Percentiles rank a stretch among this genome's conserved stretches.
Evolutionary conservation across 768 basidiomycete species (phyloP).

Genomic region (Neoboletus brunneissimus): DNA sequence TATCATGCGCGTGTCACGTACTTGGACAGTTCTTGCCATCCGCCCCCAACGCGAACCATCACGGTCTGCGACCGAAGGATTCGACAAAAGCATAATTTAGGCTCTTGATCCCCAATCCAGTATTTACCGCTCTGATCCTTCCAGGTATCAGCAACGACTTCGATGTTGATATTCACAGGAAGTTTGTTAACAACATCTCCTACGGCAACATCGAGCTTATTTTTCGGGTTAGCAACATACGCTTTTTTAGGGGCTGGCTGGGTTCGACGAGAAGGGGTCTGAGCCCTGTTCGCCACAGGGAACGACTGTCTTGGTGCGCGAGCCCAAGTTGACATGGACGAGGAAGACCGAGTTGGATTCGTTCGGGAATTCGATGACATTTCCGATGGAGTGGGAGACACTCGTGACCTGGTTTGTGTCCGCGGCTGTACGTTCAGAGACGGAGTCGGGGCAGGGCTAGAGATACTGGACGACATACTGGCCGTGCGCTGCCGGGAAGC

Average conservation of each 20-base stretch:
- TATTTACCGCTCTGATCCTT: constrained; percentile 92
- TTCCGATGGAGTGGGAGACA: constrained; percentile 66
- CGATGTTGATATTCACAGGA: constrained; percentile 78
- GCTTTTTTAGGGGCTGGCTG: constrained; percentile 49
- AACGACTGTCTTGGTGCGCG: constrained; percentile 67
- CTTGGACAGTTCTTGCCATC: constrained; percentile 92
- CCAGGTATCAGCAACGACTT: constrained; percentile 82
- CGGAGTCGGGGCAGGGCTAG: constrained; percentile 32
- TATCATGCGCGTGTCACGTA: constrained; percentile 37
- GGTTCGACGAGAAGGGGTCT: constrained; percentile 47
- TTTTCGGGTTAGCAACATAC: constrained; percentile 87
- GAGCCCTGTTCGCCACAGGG: constrained; percentile 39
- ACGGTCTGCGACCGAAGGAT: constrained; percentile 89
- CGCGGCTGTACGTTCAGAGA: constrained; percentile 37
- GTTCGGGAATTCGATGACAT: constrained; percentile 51
- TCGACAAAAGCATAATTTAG: constrained; percentile 87
- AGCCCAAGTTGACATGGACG: constrained; percentile 61
- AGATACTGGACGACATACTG: constrained; percentile 52
- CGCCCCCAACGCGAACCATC: constrained; percentile 95
- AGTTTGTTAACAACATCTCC: constrained; percentile 90
- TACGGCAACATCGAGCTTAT: constrained; percentile 88
- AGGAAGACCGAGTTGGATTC: constrained; percentile 39
- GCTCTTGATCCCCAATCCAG: constrained; percentile 92
- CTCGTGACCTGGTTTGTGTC: constrained; percentile 43
- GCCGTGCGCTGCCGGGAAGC: constrained; percentile 81